Evolutionary conservation across 805 yeast species (phyloP).

Genomic region (Saturnispora sekii): DNA sequence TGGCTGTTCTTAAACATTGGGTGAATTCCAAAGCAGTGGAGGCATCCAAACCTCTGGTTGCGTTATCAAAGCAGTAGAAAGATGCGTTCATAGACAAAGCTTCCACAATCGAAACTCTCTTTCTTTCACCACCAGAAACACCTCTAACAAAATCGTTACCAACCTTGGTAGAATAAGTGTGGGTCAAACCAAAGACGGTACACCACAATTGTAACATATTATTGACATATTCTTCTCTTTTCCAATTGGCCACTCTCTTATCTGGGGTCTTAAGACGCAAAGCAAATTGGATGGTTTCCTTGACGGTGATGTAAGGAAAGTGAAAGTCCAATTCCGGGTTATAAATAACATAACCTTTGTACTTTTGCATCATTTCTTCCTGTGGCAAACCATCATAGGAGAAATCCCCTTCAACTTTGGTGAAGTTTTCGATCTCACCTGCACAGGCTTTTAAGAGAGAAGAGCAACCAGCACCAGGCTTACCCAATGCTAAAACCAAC

Average conservation of each 20-base stretch:
- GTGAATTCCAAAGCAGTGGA: constrained; percentile 62
- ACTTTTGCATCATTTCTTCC: constrained; percentile 35
- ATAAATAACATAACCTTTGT: constrained; percentile 39
- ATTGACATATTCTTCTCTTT: constrained; percentile 33
- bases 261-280: constrained; percentile 49
- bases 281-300: constrained; percentile 46
- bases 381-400: constrained; percentile 40
- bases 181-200: constrained; percentile 48
- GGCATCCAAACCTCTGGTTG: constrained; percentile 63
- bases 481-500: constrained; percentile 43
- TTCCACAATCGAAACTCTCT: constrained; percentile 63
- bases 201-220: constrained; percentile 37
- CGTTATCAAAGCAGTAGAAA: constrained; percentile 57
- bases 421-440: constrained; percentile 34
- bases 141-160: constrained; percentile 63
- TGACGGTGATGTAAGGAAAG: constrained; percentile 45
- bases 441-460: constrained; percentile 38
- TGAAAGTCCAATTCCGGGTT: constrained; percentile 48
- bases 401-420: constrained; percentile 31
- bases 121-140: constrained; percentile 66
- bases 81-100: constrained; percentile 45
- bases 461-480: constrained; percentile 60
- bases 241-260: constrained; percentile 30
- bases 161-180: constrained; percentile 52
- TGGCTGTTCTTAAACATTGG: constrained; percentile 48